These are phyloP conservation scores for Cladosporium sp. DNA, from an alignment of 2,329 filamentous ascomycete species.

Conservation along the genomic window DNA sequence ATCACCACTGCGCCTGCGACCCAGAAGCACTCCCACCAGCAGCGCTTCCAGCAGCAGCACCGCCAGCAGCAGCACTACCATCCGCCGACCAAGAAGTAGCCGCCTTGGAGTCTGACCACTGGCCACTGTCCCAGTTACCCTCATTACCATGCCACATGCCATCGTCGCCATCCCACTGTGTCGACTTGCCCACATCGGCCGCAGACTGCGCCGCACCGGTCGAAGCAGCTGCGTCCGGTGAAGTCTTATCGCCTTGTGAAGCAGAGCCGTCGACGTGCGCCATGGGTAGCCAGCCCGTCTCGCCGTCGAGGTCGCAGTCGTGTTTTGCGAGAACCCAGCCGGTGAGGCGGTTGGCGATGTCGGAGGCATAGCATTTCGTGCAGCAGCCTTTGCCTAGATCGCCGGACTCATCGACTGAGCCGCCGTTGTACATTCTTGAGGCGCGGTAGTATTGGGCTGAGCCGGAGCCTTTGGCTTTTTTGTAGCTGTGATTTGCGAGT, in stretches of 20 bases:
- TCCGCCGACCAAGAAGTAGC: background rate
- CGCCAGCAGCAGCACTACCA: background rate
- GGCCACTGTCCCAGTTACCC: slow-evolving; percentile 2
- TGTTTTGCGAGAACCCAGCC: slow-evolving; percentile 32
- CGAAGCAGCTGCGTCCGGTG: background rate
- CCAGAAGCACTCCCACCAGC: background rate
- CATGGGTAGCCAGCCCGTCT: slow-evolving; percentile 8
- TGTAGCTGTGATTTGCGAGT: background rate
- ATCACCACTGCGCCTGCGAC: slow-evolving; percentile 1
- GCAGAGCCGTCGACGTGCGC: slow-evolving; percentile 4
- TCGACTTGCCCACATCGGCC: slow-evolving; percentile 1
- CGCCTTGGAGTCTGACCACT: background rate
- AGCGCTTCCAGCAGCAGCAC: background rate
- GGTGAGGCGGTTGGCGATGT: slow-evolving; percentile 47
- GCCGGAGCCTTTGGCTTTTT: slow-evolving; percentile 4
- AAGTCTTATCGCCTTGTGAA: background rate
- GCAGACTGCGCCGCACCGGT: background rate
- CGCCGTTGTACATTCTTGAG: slow-evolving; percentile 50
- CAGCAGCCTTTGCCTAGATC: slow-evolving; percentile 40
- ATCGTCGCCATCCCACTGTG: slow-evolving; percentile 10
- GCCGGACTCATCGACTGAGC: slow-evolving; percentile 31
- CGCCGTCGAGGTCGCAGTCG: slow-evolving; percentile 5
- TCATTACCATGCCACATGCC: slow-evolving; percentile 11
- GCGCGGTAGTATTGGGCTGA: slow-evolving; percentile 38
- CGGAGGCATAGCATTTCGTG: slow-evolving; percentile 48